phyloP scores from a whole-genome alignment of 1,284 basidiomycete species.

The Fomitiporia mediterranea region DNA sequence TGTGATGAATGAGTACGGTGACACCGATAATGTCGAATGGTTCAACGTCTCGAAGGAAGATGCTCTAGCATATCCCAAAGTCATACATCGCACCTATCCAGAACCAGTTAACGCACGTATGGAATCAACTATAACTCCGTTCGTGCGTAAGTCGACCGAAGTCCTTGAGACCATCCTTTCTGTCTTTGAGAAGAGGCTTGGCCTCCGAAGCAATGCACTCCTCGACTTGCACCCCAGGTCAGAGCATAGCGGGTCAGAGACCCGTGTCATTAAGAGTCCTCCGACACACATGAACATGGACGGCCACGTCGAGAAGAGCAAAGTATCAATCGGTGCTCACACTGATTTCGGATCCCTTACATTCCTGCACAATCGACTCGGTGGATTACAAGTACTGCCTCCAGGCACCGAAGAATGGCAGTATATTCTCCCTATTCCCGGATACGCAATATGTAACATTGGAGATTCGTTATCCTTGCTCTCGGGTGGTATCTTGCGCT shows the following conservation, averaged over 20 bases:
- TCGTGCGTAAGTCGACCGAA: slow-evolving; percentile 51
- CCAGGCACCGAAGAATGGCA: slow-evolving; percentile 61
- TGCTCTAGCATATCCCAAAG: slow-evolving; percentile 48
- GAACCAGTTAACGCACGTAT: slow-evolving; percentile 46
- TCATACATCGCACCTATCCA: slow-evolving; percentile 52
- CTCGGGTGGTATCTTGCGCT: slow-evolving; percentile 53
- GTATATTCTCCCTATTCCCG: slow-evolving; percentile 59
- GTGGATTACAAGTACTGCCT: slow-evolving; percentile 66
- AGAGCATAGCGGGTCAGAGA: slow-evolving; percentile 54
- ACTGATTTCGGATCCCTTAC: slow-evolving; percentile 49
- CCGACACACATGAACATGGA: slow-evolving; percentile 26
- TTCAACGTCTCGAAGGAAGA: slow-evolving; percentile 68
- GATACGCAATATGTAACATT: slow-evolving; percentile 56
- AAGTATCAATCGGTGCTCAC: slow-evolving; percentile 44
- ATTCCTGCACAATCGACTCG: slow-evolving; percentile 64
- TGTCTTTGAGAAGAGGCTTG: slow-evolving; percentile 53
- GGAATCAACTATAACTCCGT: slow-evolving; percentile 46
- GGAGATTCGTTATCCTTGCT: slow-evolving; percentile 56
- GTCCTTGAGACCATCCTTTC: slow-evolving; percentile 51
- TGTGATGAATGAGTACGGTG: slow-evolving; percentile 61
- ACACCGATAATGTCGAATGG: slow-evolving; percentile 55
- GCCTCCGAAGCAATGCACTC: slow-evolving; percentile 48
- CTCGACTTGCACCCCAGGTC: slow-evolving; percentile 39
- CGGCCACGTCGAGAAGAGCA: slow-evolving; percentile 2
- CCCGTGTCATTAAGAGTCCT: slow-evolving; percentile 51